Evolutionary conservation across 345 rosid genomes (phyloP).

Genomic region (Mangifera indica): DNA sequence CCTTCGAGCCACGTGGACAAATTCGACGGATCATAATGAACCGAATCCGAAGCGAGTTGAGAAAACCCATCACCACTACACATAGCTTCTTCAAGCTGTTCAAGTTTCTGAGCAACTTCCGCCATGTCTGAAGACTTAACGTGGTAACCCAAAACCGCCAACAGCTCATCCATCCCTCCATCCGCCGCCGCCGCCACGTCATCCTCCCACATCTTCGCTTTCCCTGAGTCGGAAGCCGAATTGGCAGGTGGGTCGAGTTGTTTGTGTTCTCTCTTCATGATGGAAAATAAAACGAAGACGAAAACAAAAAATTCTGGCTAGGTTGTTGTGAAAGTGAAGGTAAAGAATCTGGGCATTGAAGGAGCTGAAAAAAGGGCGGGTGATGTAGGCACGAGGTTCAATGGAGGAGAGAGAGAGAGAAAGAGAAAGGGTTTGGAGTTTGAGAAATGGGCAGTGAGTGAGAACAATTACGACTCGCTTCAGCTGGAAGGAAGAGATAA

Average conservation of each 20-base stretch:
- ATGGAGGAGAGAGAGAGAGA: slow-evolving; percentile 25
- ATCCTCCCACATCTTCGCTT: slow-evolving; percentile 51
- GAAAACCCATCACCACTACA: slow-evolving; percentile 57
- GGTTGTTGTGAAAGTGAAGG: slow-evolving; percentile 24
- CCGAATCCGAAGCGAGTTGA: slow-evolving; percentile 58
- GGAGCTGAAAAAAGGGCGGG: slow-evolving; percentile 26
- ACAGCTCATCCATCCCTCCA: slow-evolving; percentile 68
- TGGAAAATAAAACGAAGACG: background rate
- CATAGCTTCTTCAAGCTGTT: slow-evolving; percentile 72
- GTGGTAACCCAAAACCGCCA: slow-evolving; percentile 71
- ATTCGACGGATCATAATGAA: slow-evolving; percentile 81
- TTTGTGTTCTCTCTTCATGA: slow-evolving; percentile 54
- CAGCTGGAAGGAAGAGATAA: slow-evolving; percentile 45
- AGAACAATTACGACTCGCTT: slow-evolving; percentile 15
- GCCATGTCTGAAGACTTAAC: slow-evolving; percentile 81
- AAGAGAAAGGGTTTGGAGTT: background rate
- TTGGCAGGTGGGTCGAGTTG: slow-evolving; percentile 34
- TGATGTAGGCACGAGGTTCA: slow-evolving; percentile 53
- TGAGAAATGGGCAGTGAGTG: slow-evolving; percentile 17
- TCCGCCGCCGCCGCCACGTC: slow-evolving; percentile 27
- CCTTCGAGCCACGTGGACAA: slow-evolving; percentile 60
- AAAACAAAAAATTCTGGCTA: slow-evolving; percentile 8
- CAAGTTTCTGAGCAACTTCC: slow-evolving; percentile 81
- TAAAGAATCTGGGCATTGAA: slow-evolving; percentile 47
- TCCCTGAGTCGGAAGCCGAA: slow-evolving; percentile 27